These are phyloP conservation scores for Talaromyces stipitatus DNA, from an alignment of 495 filamentous ascomycete genomes.

Conservation along the genomic window DNA sequence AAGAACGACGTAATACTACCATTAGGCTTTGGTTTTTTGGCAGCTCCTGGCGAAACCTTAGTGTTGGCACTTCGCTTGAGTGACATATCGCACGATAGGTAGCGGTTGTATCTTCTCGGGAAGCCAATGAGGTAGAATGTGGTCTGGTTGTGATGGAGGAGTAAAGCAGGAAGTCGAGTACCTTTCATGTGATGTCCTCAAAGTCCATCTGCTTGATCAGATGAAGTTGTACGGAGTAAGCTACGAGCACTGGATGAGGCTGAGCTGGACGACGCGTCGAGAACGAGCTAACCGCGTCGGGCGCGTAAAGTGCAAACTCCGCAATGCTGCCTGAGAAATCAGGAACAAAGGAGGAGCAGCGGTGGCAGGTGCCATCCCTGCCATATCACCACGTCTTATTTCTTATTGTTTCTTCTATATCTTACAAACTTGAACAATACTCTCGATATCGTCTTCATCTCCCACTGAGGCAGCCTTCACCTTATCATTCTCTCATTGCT, in stretches of 20 bases:
- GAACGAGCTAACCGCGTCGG: not conserved
- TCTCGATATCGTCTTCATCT: too few relatives aligned
- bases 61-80: not conserved
- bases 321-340: not conserved
- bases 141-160: not conserved
- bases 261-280: not conserved
- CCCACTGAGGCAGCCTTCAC: not conserved
- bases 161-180: not conserved
- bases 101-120: not conserved
- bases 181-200: not conserved
- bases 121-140: not conserved
- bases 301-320: not conserved
- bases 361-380: not conserved
- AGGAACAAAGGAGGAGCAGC: not conserved
- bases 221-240: not conserved
- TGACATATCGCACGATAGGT: not conserved
- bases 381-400: not conserved
- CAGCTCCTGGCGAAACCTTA: not conserved
- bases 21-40: constrained; percentile 64
- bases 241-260: not conserved
- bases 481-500: not conserved
- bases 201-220: not conserved
- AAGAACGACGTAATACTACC: constrained; percentile 62
- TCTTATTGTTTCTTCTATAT: not conserved
- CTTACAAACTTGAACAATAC: not conserved